phyloP scores from a whole-genome alignment of 116 monocot genomes.

The Iris pallida region DNA sequence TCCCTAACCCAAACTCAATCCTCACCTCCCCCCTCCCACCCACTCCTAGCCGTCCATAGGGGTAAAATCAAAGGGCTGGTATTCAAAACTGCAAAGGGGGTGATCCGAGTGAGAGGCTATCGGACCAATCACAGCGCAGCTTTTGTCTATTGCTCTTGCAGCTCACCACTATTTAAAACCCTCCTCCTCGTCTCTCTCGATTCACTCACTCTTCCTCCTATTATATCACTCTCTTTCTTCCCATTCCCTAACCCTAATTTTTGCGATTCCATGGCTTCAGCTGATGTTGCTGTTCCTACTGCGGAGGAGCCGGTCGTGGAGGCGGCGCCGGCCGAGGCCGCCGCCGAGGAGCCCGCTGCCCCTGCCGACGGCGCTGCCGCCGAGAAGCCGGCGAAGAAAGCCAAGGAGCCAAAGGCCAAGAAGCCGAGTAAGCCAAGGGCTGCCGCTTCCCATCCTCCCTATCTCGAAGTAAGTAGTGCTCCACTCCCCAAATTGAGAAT shows the following conservation, averaged over 20 bases:
- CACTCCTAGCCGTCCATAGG: slow-evolving; percentile 9
- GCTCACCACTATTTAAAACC: slow-evolving; percentile 11
- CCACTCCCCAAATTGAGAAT: not conserved
- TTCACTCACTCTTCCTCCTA: not conserved
- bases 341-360: not conserved
- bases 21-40: not conserved
- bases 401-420: slow-evolving; percentile 20
- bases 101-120: slow-evolving; percentile 3
- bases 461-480: slow-evolving; percentile 14
- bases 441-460: slow-evolving; percentile 29
- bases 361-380: not conserved
- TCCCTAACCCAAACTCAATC: not conserved
- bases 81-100: slow-evolving; percentile 9
- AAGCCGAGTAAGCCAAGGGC: slow-evolving; percentile 14
- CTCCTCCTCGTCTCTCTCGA: not conserved
- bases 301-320: slow-evolving; percentile 1
- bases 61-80: slow-evolving; percentile 11
- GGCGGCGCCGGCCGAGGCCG: not conserved
- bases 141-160: not conserved
- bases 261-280: slow-evolving; percentile 8
- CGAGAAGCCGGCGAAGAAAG: slow-evolving; percentile 7
- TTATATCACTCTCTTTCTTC: not conserved
- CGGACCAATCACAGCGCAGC: slow-evolving; percentile 4
- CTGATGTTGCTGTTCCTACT: not conserved
- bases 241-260: not conserved